Evolutionary conservation across 2,329 filamentous ascomycete genomes (phyloP), one percentile per base, ranked within the genome.

Genomic region (Pezicula carpinea): DNA sequence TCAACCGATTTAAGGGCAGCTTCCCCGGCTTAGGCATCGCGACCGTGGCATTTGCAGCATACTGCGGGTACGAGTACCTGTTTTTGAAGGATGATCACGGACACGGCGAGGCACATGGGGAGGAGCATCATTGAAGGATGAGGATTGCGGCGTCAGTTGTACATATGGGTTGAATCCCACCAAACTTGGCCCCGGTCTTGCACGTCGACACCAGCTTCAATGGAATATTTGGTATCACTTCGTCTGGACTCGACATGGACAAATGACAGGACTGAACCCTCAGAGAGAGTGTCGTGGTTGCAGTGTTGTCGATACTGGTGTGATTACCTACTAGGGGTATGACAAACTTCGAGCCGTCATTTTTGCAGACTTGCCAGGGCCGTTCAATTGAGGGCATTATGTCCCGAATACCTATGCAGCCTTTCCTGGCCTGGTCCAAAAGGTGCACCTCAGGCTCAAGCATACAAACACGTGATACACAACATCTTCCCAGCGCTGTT

Each of bases 11-110:
- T 76, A 90, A 85, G 73, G 75, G 79, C 62, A 76, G 82, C 54
- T 89, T 99, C 66, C 93, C 93, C 32, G 93, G 93, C 52, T 77
- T 99, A 60, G 93, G 93, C 55, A 95, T 92, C 59, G 93, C 90
- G 26, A 87, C 87, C 5, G 91, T 93, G 50, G 91, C 92, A 39
- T 99, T 99, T 68, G 82, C 85, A 42, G 84, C 75, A 53, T 99
- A 99, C 74, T 89, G 91, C 68, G 82, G 80, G 51, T 95, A 89
- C 69, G 93, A 99, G 74, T 81, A 93, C 68, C 71, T 95, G 46
- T 95, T 96, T 69, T 66, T 95, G 59, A 78, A 85, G 63, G 85
- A 91, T 53, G 79, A 84, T 53, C 80, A 80, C 63, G 70, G 55
- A 10, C 71, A 77, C 56, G 72, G 71, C 53, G 69, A 70, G 18